Evolutionary conservation across 1,139 yeast genomes (phyloP), one percentile per base, ranked within the genome.

Genomic region (Geotrichum citri-aurantii): DNA sequence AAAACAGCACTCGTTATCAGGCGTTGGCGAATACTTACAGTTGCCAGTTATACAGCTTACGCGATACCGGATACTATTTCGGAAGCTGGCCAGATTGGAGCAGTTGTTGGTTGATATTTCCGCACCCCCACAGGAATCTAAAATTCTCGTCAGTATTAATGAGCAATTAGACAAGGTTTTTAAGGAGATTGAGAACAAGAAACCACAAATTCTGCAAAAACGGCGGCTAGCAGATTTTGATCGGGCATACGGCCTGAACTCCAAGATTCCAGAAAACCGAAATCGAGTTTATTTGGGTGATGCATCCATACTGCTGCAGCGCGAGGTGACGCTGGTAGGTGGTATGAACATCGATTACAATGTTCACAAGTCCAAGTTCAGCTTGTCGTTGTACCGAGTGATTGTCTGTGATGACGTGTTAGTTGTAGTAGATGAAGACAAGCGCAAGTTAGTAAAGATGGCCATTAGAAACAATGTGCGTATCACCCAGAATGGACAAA

Each of bases 1-100:
- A 33, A 61, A 63, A 46, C 47, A 56, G 10, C 69, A 67, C 47
- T 57, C 63, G 14, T 58, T 67, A 40, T 27, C 55, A 1, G 50
- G 60, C 12, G 57, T 66, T 31, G 26, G 64, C 1, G 66, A 65
- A n/a, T 68, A 68, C 58, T 49, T 68, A 58, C 60, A 63, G 27
- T 60, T 64, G 27, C 71, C 71, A 8, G 49, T 50, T 3, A 55
- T 48, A 12, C 62, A 57, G 21, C 29, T 54, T 1, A 54, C 54
- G 31, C 40, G 33, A 21, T 59, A 59, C 29, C 52, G 62, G 1
- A 14, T 27, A 24, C 10, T 57, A 8, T 46, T 59, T 5, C 19
- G 24, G 2, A 49, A 24, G 24, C 51, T 59, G 14, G 52, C 57
- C 11, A 44, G 26, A 26, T 8, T 54, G 8, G 50, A 59, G 4